These are phyloP conservation scores for Microthlaspi erraticum DNA, from an alignment of 345 rosid genomes.

Conservation along the genomic window DNA sequence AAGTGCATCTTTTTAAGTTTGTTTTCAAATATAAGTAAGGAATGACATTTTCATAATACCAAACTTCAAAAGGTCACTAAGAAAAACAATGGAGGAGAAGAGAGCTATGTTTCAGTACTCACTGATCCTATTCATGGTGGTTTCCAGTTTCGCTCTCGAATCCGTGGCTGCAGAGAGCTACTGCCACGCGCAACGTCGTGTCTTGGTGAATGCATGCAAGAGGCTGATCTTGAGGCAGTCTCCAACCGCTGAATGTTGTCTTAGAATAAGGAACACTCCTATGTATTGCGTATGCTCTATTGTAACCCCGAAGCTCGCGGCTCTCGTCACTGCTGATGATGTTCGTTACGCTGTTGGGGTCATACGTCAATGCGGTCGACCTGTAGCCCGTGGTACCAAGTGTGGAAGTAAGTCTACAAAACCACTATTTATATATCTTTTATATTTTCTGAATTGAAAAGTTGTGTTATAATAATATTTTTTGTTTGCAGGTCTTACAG, in stretches of 20 bases:
- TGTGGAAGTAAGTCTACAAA: slow-evolving; percentile 30
- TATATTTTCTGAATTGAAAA: background rate
- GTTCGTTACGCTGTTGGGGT: slow-evolving; percentile 16
- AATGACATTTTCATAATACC: background rate
- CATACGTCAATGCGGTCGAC: slow-evolving; percentile 27
- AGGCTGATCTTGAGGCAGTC: slow-evolving; percentile 16
- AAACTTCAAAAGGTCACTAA: background rate
- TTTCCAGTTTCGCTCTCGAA: background rate
- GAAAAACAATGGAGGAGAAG: slow-evolving; percentile 1
- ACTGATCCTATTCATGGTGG: slow-evolving; percentile 8
- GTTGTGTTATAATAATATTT: background rate
- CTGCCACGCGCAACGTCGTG: slow-evolving; percentile 24
- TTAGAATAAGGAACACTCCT: slow-evolving; percentile 25
- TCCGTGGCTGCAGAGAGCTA: slow-evolving; percentile 23
- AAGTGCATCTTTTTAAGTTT: background rate
- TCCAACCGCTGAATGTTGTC: slow-evolving; percentile 25
- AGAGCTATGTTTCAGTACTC: slow-evolving; percentile 10
- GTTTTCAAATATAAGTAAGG: background rate
- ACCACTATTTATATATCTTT: background rate
- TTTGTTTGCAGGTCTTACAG: slow-evolving; percentile 29
- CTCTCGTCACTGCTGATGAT: slow-evolving; percentile 16
- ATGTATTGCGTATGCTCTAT: slow-evolving; percentile 29
- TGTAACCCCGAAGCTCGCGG: slow-evolving; percentile 18
- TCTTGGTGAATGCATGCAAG: slow-evolving; percentile 32
- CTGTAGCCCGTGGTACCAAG: slow-evolving; percentile 17